Evolutionary conservation across 1,284 basidiomycete genomes (phyloP).

Genomic region (Leccinum variabile): DNA sequence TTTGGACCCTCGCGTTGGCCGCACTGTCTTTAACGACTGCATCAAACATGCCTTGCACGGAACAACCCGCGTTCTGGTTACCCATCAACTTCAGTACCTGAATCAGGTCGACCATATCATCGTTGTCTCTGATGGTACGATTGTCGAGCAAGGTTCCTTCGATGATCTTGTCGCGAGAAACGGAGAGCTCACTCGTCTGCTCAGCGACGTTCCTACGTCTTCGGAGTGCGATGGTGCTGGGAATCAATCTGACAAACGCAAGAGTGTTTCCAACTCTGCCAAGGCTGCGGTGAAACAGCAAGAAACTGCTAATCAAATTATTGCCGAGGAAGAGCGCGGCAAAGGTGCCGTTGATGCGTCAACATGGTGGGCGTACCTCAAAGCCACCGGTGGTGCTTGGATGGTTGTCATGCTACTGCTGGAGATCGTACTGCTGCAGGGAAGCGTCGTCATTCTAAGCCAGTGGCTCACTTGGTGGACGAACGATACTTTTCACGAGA

Average conservation of each 20-base stretch:
- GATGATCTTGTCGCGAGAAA: slow-evolving; percentile 39
- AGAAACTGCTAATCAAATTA: slow-evolving; percentile 42
- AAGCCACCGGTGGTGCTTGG: slow-evolving; percentile 23
- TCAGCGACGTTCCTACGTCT: slow-evolving; percentile 36
- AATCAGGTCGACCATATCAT: slow-evolving; percentile 55
- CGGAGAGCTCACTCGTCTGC: slow-evolving; percentile 38
- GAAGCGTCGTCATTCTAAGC: slow-evolving; percentile 22
- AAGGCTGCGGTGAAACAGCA: slow-evolving; percentile 15
- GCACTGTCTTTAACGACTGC: slow-evolving; percentile 61
- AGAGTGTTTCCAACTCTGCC: slow-evolving; percentile 14
- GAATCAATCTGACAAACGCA: slow-evolving; percentile 30
- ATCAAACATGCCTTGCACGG: slow-evolving; percentile 50
- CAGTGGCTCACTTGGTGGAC: slow-evolving; percentile 36
- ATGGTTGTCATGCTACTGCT: slow-evolving; percentile 25
- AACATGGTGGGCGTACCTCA: slow-evolving; percentile 33
- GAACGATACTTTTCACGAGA: slow-evolving; percentile 35
- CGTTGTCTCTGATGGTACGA: slow-evolving; percentile 46
- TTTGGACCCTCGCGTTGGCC: slow-evolving; percentile 57
- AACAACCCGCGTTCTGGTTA: slow-evolving; percentile 58
- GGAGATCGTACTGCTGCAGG: slow-evolving; percentile 18
- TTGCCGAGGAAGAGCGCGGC: slow-evolving; percentile 57
- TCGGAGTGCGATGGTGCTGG: slow-evolving; percentile 35
- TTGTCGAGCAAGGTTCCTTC: slow-evolving; percentile 45
- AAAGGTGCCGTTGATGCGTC: slow-evolving; percentile 53
- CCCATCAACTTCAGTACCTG: slow-evolving; percentile 59